Conservation (phyloP, 345 rosid genomes). For the Lenwebbia sp. region DNA sequence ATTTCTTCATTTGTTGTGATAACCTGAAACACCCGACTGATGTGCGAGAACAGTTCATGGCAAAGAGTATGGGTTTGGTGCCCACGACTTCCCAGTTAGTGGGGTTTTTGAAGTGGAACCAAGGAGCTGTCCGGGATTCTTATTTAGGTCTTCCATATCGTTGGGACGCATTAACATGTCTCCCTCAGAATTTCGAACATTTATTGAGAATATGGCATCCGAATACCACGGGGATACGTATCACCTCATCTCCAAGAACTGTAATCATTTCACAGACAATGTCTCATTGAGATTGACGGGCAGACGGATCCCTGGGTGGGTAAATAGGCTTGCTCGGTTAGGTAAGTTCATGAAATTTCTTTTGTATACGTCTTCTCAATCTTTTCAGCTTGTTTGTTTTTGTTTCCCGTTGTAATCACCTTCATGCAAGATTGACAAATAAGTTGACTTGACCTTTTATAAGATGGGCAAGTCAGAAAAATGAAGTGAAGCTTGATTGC, state of each 20-base stretch:
- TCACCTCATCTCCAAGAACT: constrained; percentile 68
- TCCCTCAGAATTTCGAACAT: constrained; percentile 38
- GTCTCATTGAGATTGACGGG: constrained; percentile 41
- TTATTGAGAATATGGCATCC: constrained; percentile 50
- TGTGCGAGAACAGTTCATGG: constrained; percentile 45
- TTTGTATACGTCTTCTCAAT: neutral
- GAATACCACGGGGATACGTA: constrained; percentile 81
- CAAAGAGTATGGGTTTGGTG: constrained; percentile 77
- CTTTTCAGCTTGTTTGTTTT: neutral
- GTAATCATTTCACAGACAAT: constrained; percentile 75
- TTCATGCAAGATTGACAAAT: neutral
- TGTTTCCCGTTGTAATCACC: neutral
- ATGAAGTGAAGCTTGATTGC: neutral
- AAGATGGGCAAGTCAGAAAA: neutral
- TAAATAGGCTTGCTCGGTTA: constrained; percentile 69
- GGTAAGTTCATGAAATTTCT: constrained; percentile 20
- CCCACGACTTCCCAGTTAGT: constrained; percentile 70
- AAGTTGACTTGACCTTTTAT: neutral
- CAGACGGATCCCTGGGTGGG: constrained; percentile 63
- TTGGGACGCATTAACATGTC: constrained; percentile 39
- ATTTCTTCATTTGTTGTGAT: neutral
- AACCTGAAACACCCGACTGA: neutral
- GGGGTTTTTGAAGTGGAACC: constrained; percentile 90
- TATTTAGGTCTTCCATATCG: constrained; percentile 37
- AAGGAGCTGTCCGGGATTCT: constrained; percentile 60